Evolutionary conservation across 345 rosid genomes (phyloP), one percentile per base, ranked within the genome.

Genomic region (Bretschneidera sinensis): DNA sequence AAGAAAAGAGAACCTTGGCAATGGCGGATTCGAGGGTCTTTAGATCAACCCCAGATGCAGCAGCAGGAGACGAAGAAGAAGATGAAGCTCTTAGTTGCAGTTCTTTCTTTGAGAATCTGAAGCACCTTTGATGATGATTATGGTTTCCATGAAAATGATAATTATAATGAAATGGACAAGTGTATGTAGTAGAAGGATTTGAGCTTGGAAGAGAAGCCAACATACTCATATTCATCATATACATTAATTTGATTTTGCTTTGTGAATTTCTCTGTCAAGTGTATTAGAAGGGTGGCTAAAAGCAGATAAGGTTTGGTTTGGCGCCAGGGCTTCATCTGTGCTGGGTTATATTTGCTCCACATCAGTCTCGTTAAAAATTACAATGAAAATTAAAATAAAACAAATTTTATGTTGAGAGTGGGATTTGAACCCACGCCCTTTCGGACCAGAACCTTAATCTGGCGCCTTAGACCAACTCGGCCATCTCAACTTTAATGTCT

Each of bases 401-500:
- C n/a, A n/a, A n/a, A n/a, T n/a, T n/a, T n/a, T n/a, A n/a, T 75
- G 82, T 87, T 69, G 86, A 82, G 74, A 79, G 80, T 83, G 87
- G 84, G 87, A 81, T 85, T 85, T 75, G 87, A 83, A 85, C 81
- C 85, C 85, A 81, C 81, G 80, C 79, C 84, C 85, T 83, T 85
- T 85, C 85, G 82, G 81, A 88, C 87, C 84, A 83, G 81, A 85
- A 85, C 85, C n/a, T 79, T 80, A 83, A 83, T 83, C 83, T 83
- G 84, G 85, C 87, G 80, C 84, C 89, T 81, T 83, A 78, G 81
- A 81, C 89, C 82, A 80, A 85, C 87, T 81, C 87, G 85, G 83
- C 87, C 87, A 80, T 83, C 80, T 78, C 83, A 77, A 80, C 83
- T n/a, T n/a, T n/a, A n/a, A n/a, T n/a, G n/a, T n/a, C n/a, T n/a